Conservation (phyloP, 768 basidiomycete genomes). For the Candolleomyces aberdarensis region DNA sequence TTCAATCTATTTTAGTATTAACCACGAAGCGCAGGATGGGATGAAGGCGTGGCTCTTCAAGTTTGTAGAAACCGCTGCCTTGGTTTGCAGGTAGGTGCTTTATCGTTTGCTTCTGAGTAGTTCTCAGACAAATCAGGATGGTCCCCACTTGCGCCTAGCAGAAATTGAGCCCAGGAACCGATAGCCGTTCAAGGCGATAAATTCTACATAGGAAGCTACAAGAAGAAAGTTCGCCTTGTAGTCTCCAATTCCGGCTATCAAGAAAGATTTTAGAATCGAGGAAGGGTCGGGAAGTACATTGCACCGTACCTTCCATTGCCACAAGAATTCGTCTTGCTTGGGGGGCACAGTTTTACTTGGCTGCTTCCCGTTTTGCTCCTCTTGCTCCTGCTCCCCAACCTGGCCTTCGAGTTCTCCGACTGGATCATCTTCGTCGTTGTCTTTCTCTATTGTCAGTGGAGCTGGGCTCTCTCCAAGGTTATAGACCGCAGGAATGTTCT, state of each 20-base stretch:
- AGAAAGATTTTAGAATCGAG: background rate
- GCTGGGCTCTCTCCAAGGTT: conserved; percentile 62
- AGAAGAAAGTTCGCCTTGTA: conserved; percentile 85
- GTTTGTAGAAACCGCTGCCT: too few relatives aligned
- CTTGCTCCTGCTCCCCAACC: conserved; percentile 22
- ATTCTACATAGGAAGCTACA: conserved; percentile 35
- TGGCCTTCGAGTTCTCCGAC: conserved; percentile 18
- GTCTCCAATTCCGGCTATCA: conserved; percentile 89
- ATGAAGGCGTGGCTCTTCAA: too few relatives aligned
- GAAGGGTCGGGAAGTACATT: conserved; percentile 3
- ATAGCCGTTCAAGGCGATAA: background rate
- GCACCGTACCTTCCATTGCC: conserved; percentile 82
- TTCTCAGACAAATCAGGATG: too few relatives aligned
- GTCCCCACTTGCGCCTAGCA: too few relatives aligned
- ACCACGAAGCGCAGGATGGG: too few relatives aligned
- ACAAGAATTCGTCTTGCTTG: conserved; percentile 75
- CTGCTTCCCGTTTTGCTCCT: conserved; percentile 12
- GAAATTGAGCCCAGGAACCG: too few relatives aligned
- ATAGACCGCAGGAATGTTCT: conserved; percentile 81
- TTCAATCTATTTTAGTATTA: too few relatives aligned
- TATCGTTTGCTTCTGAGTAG: too few relatives aligned
- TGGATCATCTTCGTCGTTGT: conserved; percentile 24
- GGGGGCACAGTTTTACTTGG: conserved; percentile 46
- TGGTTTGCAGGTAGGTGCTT: too few relatives aligned
- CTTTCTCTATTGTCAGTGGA: conserved; percentile 52